Percentiles rank a stretch among this genome's conserved stretches.
Evolutionary conservation across 2,329 filamentous ascomycete species (phyloP).

Genomic region (Davidsoniella neocaledoniae): DNA sequence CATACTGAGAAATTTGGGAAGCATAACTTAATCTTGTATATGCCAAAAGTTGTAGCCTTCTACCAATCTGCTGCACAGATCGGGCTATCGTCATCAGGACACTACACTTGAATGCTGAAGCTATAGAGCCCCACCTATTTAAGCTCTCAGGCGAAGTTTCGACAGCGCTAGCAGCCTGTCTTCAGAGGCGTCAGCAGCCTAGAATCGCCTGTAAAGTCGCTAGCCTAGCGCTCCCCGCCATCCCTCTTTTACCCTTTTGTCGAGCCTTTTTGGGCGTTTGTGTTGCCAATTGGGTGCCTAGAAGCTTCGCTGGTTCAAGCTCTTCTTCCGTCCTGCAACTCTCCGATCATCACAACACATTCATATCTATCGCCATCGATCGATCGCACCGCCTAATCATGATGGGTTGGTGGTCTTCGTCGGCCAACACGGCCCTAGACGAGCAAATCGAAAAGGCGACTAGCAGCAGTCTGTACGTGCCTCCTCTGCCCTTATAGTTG

Average conservation of each 20-base stretch:
- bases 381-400: constrained; percentile 24
- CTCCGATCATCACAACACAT: neutral
- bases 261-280: neutral
- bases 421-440: constrained; percentile 77
- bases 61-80: too few species aligned
- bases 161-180: too few species aligned
- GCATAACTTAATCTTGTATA: too few species aligned
- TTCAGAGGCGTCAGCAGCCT: too few species aligned
- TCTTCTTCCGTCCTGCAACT: neutral
- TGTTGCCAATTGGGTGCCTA: neutral
- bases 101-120: too few species aligned
- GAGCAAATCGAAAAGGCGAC: constrained; percentile 95
- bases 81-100: too few species aligned
- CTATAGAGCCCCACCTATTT: too few species aligned
- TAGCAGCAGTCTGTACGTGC: constrained; percentile 68
- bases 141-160: too few species aligned
- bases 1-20: too few species aligned
- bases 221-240: neutral
- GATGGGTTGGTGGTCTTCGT: constrained; percentile 96
- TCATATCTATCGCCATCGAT: neutral
- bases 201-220: neutral
- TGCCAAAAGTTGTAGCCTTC: too few species aligned
- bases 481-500: neutral
- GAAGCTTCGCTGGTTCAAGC: neutral
- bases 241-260: neutral